Conservation (phyloP, 306 rosid species). For the Canavalia gladiata region DNA sequence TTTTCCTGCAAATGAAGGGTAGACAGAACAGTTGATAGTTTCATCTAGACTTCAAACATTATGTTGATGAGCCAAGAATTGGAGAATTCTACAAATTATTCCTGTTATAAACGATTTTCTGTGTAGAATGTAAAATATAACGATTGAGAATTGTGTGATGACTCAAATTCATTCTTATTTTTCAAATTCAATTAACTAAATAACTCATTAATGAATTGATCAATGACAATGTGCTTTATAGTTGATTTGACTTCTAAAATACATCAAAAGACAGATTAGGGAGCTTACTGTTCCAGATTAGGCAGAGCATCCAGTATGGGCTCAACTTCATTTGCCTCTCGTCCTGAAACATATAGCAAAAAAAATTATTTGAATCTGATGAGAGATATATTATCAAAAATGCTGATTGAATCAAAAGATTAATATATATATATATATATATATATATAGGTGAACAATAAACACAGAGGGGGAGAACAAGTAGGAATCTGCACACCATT, state of each 20-base stretch:
- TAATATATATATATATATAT: not conserved
- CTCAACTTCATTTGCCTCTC: constrained; percentile 90
- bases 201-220: not conserved
- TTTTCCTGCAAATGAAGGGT: not conserved
- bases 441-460: constrained; percentile 23
- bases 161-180: not conserved
- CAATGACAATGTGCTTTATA: not conserved
- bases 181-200: constrained; percentile 14
- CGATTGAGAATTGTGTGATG: not conserved
- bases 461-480: constrained; percentile 10
- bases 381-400: constrained; percentile 18
- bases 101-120: constrained; percentile 10
- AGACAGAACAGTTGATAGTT: not conserved
- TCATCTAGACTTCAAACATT: not conserved
- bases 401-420: constrained; percentile 20
- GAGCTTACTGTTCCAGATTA: constrained; percentile 85
- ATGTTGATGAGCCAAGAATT: constrained; percentile 11
- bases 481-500: constrained; percentile 65
- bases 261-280: constrained; percentile 33
- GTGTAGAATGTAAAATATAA: not conserved
- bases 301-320: constrained; percentile 93
- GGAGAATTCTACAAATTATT: not conserved
- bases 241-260: constrained; percentile 4
- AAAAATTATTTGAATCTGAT: constrained; percentile 20
- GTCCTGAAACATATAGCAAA: constrained; percentile 63